Conservation (phyloP, 2,329 filamentous ascomycete species). For the Diaporthe australafricana region DNA sequence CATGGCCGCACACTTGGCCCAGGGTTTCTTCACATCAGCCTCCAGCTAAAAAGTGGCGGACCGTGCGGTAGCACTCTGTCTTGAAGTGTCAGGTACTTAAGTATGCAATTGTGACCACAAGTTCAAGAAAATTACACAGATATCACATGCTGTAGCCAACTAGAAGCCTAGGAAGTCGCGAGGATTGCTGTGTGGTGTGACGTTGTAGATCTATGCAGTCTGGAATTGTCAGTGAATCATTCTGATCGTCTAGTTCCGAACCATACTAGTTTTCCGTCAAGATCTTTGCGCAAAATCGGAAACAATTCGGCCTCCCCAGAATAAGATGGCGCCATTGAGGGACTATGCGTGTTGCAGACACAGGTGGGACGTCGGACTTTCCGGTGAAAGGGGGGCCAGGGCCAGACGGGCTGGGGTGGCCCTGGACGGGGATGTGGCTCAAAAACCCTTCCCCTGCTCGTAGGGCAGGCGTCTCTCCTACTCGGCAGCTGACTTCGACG, state of each 20-base stretch:
- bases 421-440: background rate
- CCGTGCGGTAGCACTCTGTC: background rate
- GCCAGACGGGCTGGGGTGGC: background rate
- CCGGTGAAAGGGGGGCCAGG: background rate
- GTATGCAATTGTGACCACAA: background rate
- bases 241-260: background rate
- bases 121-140: background rate
- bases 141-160: background rate
- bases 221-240: background rate
- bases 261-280: background rate
- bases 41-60: background rate
- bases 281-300: slow-evolving; percentile 1
- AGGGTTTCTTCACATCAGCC: background rate
- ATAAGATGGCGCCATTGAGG: slow-evolving; percentile 4
- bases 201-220: background rate
- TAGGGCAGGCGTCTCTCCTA: slow-evolving; percentile 9
- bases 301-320: background rate
- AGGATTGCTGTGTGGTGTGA: background rate
- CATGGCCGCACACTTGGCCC: background rate
- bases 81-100: background rate
- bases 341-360: slow-evolving; percentile 4
- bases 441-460: background rate
- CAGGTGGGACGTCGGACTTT: slow-evolving; percentile 5
- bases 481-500: background rate
- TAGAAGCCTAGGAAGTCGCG: background rate